Conservation (phyloP, 1,284 basidiomycete species). For the Papiliotrema nemorosa region DNA sequence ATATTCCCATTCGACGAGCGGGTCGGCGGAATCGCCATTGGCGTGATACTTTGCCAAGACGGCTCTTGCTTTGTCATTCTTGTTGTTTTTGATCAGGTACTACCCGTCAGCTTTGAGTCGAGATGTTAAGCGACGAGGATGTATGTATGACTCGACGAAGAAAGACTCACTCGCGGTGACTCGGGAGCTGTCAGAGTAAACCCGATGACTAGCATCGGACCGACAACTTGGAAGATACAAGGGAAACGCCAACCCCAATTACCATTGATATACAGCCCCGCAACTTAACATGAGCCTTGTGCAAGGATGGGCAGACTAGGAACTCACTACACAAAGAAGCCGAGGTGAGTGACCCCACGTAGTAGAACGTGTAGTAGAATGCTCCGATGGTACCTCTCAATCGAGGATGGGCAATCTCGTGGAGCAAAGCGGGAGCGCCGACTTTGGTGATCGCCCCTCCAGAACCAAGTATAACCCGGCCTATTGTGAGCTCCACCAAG, state of each 20-base stretch:
- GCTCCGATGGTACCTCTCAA: conserved; percentile 8
- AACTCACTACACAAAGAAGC: conserved; percentile 10
- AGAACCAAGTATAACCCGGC: conserved; percentile 23
- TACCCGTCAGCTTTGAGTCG: background rate
- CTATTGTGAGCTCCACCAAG: no score
- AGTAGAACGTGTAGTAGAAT: conserved; percentile 17
- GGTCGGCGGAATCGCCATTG: conserved; percentile 37
- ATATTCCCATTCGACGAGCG: conserved; percentile 41
- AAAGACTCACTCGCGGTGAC: conserved; percentile 9
- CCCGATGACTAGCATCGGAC: conserved; percentile 65
- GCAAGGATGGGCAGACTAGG: no score
- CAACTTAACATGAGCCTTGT: conserved; percentile 4
- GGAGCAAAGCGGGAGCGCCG: conserved; percentile 16
- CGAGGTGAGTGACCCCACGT: conserved; percentile 24
- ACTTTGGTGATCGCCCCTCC: conserved; percentile 30
- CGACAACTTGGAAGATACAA: conserved; percentile 61
- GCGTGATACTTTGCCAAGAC: conserved; percentile 62
- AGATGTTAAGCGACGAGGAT: no score
- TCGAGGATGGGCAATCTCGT: conserved; percentile 24
- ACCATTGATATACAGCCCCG: conserved; percentile 57
- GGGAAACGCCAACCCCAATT: conserved; percentile 70
- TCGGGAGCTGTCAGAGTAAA: conserved; percentile 68
- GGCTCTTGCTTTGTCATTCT: conserved; percentile 23
- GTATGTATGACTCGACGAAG: background rate
- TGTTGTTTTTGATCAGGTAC: conserved; percentile 53